Evolutionary conservation across 2,329 filamentous ascomycete species (phyloP).

Genomic region (Bipolaris gigantea): DNA sequence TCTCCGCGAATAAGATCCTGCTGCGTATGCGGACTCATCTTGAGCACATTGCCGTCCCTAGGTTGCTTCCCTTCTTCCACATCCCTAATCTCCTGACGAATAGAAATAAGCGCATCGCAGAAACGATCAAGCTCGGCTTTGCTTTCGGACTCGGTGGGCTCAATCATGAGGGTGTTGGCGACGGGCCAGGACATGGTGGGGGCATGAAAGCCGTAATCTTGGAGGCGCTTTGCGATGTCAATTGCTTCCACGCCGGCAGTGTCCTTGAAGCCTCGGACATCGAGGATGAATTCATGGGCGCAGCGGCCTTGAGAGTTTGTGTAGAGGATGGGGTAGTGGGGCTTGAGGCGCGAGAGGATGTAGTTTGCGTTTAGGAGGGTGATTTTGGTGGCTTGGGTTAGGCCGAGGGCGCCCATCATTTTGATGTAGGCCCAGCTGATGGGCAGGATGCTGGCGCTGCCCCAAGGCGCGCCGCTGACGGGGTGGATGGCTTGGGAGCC

Average conservation of each 20-base stretch:
- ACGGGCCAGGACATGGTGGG: slow-evolving; percentile 98
- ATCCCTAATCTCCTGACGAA: slow-evolving; percentile 80
- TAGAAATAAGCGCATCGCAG: slow-evolving; percentile 84
- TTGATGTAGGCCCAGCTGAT: slow-evolving; percentile 96
- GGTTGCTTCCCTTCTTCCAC: slow-evolving; percentile 79
- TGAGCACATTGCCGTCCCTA: slow-evolving; percentile 78
- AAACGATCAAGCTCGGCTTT: slow-evolving; percentile 93
- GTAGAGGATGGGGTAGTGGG: slow-evolving; percentile 90
- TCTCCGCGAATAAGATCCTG: slow-evolving; percentile 73
- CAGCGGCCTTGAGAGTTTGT: slow-evolving; percentile 86
- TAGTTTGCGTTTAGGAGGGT: slow-evolving; percentile 98
- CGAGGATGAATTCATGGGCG: slow-evolving; percentile 96
- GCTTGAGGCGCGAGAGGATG: slow-evolving; percentile 82
- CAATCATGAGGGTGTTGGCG: slow-evolving; percentile 94
- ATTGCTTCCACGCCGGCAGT: slow-evolving; percentile 84
- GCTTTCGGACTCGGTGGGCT: slow-evolving; percentile 91
- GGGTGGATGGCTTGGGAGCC: slow-evolving; percentile 65
- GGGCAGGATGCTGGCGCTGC: slow-evolving; percentile 86
- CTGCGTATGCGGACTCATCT: slow-evolving; percentile 85
- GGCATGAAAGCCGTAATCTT: slow-evolving; percentile 96
- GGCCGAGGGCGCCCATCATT: slow-evolving; percentile 82
- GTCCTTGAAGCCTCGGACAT: slow-evolving; percentile 81
- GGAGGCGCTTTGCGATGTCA: slow-evolving; percentile 92
- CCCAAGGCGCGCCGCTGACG: slow-evolving; percentile 80
- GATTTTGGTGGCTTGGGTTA: slow-evolving; percentile 87